These are phyloP conservation scores for Symbiodinium pilosum DNA, from an alignment of 73 alveolate species.

Conservation along the genomic window DNA sequence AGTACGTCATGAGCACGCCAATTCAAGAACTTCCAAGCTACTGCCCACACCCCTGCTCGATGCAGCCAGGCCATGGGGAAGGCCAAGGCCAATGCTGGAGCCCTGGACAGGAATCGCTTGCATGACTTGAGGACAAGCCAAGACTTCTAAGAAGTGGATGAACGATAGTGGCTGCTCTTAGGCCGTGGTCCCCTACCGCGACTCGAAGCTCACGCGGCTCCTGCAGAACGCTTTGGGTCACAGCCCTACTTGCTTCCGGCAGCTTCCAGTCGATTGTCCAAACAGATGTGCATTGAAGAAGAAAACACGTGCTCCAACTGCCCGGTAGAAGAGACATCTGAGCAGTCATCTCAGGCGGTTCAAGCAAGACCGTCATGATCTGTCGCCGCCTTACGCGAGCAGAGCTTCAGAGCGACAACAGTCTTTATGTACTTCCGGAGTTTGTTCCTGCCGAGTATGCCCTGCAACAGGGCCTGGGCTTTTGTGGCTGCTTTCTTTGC, in stretches of 20 bases:
- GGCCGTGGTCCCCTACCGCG: slow-evolving; percentile 99
- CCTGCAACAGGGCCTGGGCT: too few species aligned
- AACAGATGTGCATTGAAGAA: slow-evolving; percentile 95
- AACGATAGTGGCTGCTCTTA: not conserved
- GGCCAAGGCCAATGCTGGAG: slow-evolving; percentile 34
- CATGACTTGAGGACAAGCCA: not conserved
- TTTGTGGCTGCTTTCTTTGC: too few species aligned
- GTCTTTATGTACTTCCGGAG: too few species aligned
- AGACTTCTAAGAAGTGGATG: too few species aligned
- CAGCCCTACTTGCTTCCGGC: not conserved
- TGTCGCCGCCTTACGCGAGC: slow-evolving; percentile 97
- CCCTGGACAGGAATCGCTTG: too few species aligned
- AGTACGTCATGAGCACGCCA: too few species aligned
- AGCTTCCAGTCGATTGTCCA: not conserved
- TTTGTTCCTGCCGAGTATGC: too few species aligned
- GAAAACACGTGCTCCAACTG: slow-evolving; percentile 98
- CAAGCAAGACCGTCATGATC: slow-evolving; percentile 99
- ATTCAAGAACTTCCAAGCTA: slow-evolving; percentile 93
- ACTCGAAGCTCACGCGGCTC: slow-evolving; percentile 99
- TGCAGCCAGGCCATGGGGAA: slow-evolving; percentile 54
- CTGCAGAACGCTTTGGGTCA: slow-evolving; percentile 99
- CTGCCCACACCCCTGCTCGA: not conserved
- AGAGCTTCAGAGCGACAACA: slow-evolving; percentile 97
- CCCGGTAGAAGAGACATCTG: slow-evolving; percentile 97
- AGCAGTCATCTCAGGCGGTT: slow-evolving; percentile 94